These are phyloP conservation scores for Trichocladium uniseriatum DNA, from an alignment of 495 filamentous ascomycete genomes.

Conservation along the genomic window DNA sequence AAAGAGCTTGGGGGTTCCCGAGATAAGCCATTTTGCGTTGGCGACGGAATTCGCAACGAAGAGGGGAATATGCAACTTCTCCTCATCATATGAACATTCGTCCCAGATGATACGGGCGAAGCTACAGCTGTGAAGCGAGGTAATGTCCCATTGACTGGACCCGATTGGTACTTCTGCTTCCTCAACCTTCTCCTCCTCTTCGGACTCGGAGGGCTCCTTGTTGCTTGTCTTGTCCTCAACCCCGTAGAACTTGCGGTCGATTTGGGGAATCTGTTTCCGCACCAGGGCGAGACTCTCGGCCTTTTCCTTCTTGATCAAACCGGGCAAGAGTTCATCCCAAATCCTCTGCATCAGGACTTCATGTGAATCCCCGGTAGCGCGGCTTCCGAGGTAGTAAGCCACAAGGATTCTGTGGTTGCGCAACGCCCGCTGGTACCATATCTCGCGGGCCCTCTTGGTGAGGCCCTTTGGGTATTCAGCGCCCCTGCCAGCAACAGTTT, in stretches of 20 bases:
- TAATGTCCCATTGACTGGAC: neutral
- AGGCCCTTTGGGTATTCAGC: conserved; percentile 11
- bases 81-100: conserved; percentile 53
- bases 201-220: neutral
- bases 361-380: neutral
- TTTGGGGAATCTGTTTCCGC: conserved; percentile 3
- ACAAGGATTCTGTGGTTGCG: conserved; percentile 9
- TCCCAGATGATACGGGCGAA: conserved; percentile 59
- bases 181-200: neutral
- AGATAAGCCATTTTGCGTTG: conserved; percentile 56
- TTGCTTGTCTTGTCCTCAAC: neutral
- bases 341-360: neutral
- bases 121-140: conserved; percentile 46
- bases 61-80: conserved; percentile 17
- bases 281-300: neutral
- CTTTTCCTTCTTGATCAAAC: neutral
- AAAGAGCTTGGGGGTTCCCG: conserved; percentile 52
- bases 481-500: neutral
- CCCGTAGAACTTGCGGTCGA: conserved; percentile 5
- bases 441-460: conserved; percentile 15
- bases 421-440: conserved; percentile 12
- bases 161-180: neutral
- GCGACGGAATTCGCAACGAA: conserved; percentile 35
- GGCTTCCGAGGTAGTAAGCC: conserved; percentile 3
- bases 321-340: neutral